Base-by-base conservation (phyloP, 2,329 filamentous ascomycete species). In the Knufia fluminis region DNA sequence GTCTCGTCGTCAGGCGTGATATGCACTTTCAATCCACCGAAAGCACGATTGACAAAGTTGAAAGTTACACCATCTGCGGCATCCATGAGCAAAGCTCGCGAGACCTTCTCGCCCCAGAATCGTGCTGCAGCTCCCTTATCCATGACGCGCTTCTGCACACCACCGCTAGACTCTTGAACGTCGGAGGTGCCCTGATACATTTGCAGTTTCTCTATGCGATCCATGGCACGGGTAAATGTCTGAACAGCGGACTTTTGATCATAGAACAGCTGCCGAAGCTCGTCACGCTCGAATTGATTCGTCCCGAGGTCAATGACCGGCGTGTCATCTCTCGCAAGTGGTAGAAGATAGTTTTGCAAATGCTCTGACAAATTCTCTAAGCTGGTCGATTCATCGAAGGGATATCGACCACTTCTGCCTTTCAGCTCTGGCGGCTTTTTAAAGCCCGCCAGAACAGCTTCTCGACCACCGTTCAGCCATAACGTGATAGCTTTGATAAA, bases 401-500 rank as follows among this genome's bases (percentile, higher is more conserved):
- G 79, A 50, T 72, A 75, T 20, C 76, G 71, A 38, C 62, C 55
- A 50, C 63, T 64, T 24, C 70, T 67, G 38, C 65, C 64, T 24
- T 67, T 63, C 54, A 69, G 62, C 20, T 63, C 60, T 2, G 66
- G 62, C 22, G 68, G 65, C 46, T 70, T 66, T 35, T 74, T 76
- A 61, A 83, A 83, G 0, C 75, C 78, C 51, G 75, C 68, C 1
- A 82, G 61, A 8, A 83, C 61, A 23, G 70, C 71, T 7, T 71
- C 67, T 12, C 76, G 66, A 8, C 80, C 80, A 28, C 77, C 78
- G 48, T 79, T 76, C 1, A 83, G 64, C 77, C 79, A 83, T 1
- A 82, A 66, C 2, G 80, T 59, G 38, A 83, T 79, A 1, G 79
- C 78, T 60, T 78, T 80, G 22, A 83, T 57, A 56, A 83, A 83